Base-by-base conservation (phyloP, 2,329 filamentous ascomycete species). In the Aspergillus candidus region DNA sequence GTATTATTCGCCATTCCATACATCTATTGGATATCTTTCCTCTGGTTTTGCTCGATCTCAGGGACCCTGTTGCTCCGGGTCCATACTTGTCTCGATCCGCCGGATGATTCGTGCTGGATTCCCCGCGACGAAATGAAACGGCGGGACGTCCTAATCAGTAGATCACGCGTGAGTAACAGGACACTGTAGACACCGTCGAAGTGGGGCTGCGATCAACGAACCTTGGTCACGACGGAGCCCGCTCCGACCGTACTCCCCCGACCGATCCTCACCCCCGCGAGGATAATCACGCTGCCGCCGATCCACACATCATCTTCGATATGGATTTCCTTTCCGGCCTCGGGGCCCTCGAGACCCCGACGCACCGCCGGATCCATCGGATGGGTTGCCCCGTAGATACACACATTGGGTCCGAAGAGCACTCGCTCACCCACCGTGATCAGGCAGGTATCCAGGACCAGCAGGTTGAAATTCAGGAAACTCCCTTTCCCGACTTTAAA, bases 381-480 rank as follows among this genome's bases (percentile, higher is more conserved):
- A 47, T 79, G 76, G 13, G 72, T 76, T 0, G 75, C 76, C 0
- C 73, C 68, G 36, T 74, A 75, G 14, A 79, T 74, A 40, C 60
- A 67, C 3, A 78, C 73, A 41, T 75, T 72, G 0, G 75, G 75
- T 0, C 76, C 76, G 35, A 78, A 67, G 61, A 78, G 71, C 6
- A 73, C 71, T 1, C 73, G 57, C 14, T 76, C 68, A 1, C 76
- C 76, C 29, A 79, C 76, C 0, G 67, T 74, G 4, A 79, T 71
- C 0, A 77, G 57, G 4, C 69, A 71, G 29, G 72, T 77, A 52
- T 79, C 75, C 8, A 78, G 58, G 22, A 79, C 72, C 0, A 71
- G 53, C 18, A 78, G 72, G 54, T 83, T 85, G 60, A 83, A 83
- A n/a, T 73, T 68, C 6, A 60, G 40, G 27, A 58, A 59, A 4